Evolutionary conservation across 805 yeast genomes (phyloP).

Genomic region (Barnettozyma pratensis): DNA sequence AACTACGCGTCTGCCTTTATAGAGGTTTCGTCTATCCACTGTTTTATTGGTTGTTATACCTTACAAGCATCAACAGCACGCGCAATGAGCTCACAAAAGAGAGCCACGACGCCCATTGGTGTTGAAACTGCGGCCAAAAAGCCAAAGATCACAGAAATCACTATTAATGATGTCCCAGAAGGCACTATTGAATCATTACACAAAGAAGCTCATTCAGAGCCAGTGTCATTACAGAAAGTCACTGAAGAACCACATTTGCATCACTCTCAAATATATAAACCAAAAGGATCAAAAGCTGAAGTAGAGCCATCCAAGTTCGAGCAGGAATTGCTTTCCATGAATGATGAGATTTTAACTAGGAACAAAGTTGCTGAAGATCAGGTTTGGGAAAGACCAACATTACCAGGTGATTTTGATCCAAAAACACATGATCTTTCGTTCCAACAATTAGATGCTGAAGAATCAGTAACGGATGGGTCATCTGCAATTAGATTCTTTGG

Average conservation of each 20-base stretch:
- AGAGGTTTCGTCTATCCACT: too few species aligned
- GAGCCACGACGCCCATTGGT: neutral
- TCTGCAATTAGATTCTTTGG: slow-evolving; percentile 85
- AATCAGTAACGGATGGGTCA: slow-evolving; percentile 51
- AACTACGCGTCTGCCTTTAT: neutral
- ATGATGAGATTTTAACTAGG: slow-evolving; percentile 24
- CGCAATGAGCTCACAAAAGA: slow-evolving; percentile 2
- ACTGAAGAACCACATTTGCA: slow-evolving; percentile 18
- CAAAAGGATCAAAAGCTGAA: slow-evolving; percentile 25
- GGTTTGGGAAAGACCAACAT: slow-evolving; percentile 53
- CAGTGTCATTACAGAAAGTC: slow-evolving; percentile 18
- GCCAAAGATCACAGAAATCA: slow-evolving; percentile 12
- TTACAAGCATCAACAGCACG: neutral
- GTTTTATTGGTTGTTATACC: too few species aligned
- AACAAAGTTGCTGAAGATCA: slow-evolving; percentile 25
- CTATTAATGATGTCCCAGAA: slow-evolving; percentile 11
- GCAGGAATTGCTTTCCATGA: slow-evolving; percentile 43
- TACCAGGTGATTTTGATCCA: slow-evolving; percentile 46
- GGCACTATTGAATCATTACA: slow-evolving; percentile 21
- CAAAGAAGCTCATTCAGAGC: slow-evolving; percentile 24
- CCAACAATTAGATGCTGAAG: slow-evolving; percentile 96
- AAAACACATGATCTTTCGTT: slow-evolving; percentile 52
- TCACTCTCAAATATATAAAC: slow-evolving; percentile 25
- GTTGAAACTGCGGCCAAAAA: slow-evolving; percentile 9
- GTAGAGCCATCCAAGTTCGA: slow-evolving; percentile 46